These are phyloP conservation scores for Pseudogymnoascus sp. DNA, from an alignment of 2,329 filamentous ascomycete genomes.

Conservation along the genomic window DNA sequence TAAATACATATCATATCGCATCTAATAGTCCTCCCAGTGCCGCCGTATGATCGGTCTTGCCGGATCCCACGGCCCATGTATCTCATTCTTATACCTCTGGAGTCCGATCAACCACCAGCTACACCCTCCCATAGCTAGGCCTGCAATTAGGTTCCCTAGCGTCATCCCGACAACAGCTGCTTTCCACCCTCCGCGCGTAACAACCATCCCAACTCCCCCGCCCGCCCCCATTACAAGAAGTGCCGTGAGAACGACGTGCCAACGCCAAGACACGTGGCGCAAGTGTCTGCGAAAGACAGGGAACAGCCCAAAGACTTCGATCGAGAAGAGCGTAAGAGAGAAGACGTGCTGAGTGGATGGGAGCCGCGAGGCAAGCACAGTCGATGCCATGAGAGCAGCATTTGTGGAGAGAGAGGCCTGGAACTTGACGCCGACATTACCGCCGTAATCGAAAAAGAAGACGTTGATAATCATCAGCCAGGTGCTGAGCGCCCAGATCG, in stretches of 20 bases:
- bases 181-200: constrained; percentile 44
- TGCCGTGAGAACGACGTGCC: constrained; percentile 70
- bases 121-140: constrained; percentile 80
- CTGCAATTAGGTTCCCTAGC: constrained; percentile 65
- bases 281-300: constrained; percentile 94
- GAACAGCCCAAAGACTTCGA: constrained; percentile 94
- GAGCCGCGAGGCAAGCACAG: constrained; percentile 82
- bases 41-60: constrained; percentile 80
- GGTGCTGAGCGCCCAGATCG: constrained; percentile 94
- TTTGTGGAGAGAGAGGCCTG: constrained; percentile 81
- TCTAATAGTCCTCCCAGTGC: constrained; percentile 27
- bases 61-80: constrained; percentile 95
- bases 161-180: constrained; percentile 64
- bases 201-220: constrained; percentile 62
- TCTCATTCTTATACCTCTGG: constrained; percentile 99
- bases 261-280: constrained; percentile 70
- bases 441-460: constrained; percentile 95
- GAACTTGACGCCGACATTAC: constrained; percentile 49
- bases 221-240: constrained; percentile 72
- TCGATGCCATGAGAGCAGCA: constrained; percentile 91
- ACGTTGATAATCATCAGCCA: constrained; percentile 93
- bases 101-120: constrained; percentile 97
- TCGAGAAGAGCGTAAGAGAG: constrained; percentile 87
- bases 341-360: constrained; percentile 92
- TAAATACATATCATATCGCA: constrained; percentile 1